phyloP scores from a whole-genome alignment of 2,329 filamentous ascomycete species.

The Parastagonospora avenae region DNA sequence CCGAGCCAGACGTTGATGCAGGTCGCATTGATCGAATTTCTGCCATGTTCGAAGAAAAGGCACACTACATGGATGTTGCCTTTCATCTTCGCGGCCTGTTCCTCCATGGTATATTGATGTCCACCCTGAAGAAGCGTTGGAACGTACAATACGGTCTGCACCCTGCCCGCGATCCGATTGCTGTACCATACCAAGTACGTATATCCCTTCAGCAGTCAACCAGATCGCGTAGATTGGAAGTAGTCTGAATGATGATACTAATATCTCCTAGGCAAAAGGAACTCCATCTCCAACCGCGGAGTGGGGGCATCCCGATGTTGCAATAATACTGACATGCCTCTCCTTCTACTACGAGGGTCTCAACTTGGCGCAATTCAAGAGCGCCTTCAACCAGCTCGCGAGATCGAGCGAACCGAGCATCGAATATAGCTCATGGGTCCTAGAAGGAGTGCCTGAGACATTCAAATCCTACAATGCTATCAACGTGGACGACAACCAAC shows the following conservation, averaged over 20 bases:
- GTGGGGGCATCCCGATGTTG: slow-evolving; percentile 70
- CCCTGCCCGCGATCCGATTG: slow-evolving; percentile 60
- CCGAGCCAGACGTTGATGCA: slow-evolving; percentile 20
- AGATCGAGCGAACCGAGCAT: slow-evolving; percentile 62
- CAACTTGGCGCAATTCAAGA: slow-evolving; percentile 53
- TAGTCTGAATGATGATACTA: background rate
- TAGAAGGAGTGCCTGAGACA: slow-evolving; percentile 46
- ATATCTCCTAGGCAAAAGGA: slow-evolving; percentile 60
- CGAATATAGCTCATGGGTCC: slow-evolving; percentile 64
- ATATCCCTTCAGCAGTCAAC: no score
- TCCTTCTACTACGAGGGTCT: slow-evolving; percentile 69
- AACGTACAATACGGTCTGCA: slow-evolving; percentile 64
- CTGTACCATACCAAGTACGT: slow-evolving; percentile 61
- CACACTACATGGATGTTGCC: slow-evolving; percentile 52
- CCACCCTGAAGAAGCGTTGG: slow-evolving; percentile 67
- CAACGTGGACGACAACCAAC: slow-evolving; percentile 62
- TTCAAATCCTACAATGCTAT: slow-evolving; percentile 61
- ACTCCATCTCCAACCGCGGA: slow-evolving; percentile 67
- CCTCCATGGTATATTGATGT: slow-evolving; percentile 62
- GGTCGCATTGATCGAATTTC: slow-evolving; percentile 19
- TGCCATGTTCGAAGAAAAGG: slow-evolving; percentile 40
- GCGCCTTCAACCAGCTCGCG: slow-evolving; percentile 58
- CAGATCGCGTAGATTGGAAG: no score
- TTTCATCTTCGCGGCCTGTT: slow-evolving; percentile 69
- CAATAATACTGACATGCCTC: slow-evolving; percentile 50